Evolutionary conservation across 2,329 filamentous ascomycete genomes (phyloP), one percentile per base, ranked within the genome.

Genomic region (Bipolaris zeicola): DNA sequence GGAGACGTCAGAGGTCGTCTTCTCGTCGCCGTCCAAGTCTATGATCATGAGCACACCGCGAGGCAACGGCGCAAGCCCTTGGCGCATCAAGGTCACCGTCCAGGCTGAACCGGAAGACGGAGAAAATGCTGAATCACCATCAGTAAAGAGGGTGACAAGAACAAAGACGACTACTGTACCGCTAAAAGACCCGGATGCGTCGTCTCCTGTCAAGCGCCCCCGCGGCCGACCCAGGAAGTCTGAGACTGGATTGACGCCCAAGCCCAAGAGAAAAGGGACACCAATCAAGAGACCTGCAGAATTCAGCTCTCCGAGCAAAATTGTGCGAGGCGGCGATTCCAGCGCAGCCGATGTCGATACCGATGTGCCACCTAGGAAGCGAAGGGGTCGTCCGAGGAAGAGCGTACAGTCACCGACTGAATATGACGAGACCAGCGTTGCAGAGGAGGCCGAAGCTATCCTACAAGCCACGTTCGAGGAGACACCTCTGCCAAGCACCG

Each of bases 51-150:
- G 76, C 57, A 78, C 79, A 6, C 76, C 74, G 16, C 65, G 72
- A 13, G 64, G 68, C 11, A 69, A 68, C 14, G 74, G 71, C 50
- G 72, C 70, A 28, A 81, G 78, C 62, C 80, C 80, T 18, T 81
- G 78, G 79, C 75, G 76, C 55, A 80, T 82, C 68, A 80, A 79
- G 53, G 80, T 82, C 52, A 82, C 80, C 1, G 80, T 82, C 8
- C 71, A 82, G 61, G 79, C 80, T 13, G 78, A 81, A 60, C 78
- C 77, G 36, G 69, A 70, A 16, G 69, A 63, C 52, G 65, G 63
- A 34, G 73, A 75, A 37, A 70, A 73, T 53, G 47, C 61, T 10
- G 55, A 61, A 45, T 75, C 73, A 10, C 75, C 73, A 16, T 69
- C 62, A 10, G 64, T 69, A 3, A 66, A 65, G 44, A 68, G 62